Evolutionary conservation across 805 yeast genomes (phyloP), one percentile per base, ranked within the genome.

Genomic region (Saccharomycopsis microspora): DNA sequence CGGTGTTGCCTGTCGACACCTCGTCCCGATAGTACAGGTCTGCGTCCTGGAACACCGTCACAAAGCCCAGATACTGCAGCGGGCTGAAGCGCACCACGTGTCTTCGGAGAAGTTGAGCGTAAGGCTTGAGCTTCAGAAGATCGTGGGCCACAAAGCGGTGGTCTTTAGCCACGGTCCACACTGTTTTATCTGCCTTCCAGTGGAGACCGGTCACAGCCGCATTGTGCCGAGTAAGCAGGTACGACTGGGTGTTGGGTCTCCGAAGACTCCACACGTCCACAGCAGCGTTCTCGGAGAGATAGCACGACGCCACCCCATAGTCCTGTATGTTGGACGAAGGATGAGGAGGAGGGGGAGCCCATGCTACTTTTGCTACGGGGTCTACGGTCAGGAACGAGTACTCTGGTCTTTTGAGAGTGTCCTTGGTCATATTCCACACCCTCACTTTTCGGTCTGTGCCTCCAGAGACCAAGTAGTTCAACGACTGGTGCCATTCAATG

Each of bases 391-490:
- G 72, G 9, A 90, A 73, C 9, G 80, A 80, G 54, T 75, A 74
- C 34, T 85, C 90, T 0, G 97, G 95, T 11, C 39, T 43, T 60
- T 42, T 71, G 48, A 51, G 57, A 27, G 64, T 71, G 27, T 65
- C 72, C 36, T 60, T 65, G 1, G 65, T 55, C 72, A 78, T 66
- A 57, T 75, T 82, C 90, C 94, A 86, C 3, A 84, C 78, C 52
- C 84, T 86, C 35, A 84, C 69, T 61, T 80, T 81, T 46, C 83
- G 82, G 63, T 93, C 98, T 57, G 97, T 72, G 5, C 98, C 98
- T 10, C 97, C 97, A 27, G 96, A 85, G 4, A 82, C 80, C 27
- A 93, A 74, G 57, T 81, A 85, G 53, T 89, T 95, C 36, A 72
- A 61, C 37, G 78, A 80, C 0, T 94, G 95, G 59, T 89, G 96